Evolutionary conservation across 2,329 filamentous ascomycete genomes (phyloP), one percentile per base, ranked within the genome.

Genomic region (Podosphaera xanthii): DNA sequence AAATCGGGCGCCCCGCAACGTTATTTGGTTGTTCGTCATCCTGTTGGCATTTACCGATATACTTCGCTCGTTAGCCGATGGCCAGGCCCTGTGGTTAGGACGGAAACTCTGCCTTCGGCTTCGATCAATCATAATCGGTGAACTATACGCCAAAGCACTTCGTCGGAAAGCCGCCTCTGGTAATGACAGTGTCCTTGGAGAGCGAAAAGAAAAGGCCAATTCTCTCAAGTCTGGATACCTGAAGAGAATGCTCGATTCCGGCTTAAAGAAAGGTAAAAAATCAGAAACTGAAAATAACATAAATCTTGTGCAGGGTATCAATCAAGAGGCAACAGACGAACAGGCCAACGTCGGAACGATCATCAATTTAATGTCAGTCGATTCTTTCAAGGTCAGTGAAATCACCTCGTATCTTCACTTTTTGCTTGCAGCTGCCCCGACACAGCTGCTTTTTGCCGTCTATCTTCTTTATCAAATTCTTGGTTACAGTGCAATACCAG

Each of bases 281-380:
- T 65, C 73, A 44, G 60, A 78, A 10, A 74, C 75, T 61, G 71
- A 74, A 59, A 66, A 72, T 38, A 40, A 70, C 30, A 48, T 60
- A 42, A 58, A 59, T 49, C 48, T 58, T 5, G 58, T 58, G 12
- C 36, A 59, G 34, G 60, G 61, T 35, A 49, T 62, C 8, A 59
- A 58, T 2, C 33, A 59, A 31, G 68, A 73, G 58, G 65, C 65
- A 1, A 68, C 73, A 22, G 83, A 88, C 62, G 79, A 84, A 60
- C 88, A 94, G 72, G 91, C 89, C 46, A 96, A 92, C 62, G 78
- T 94, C 57, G 92, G 94, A 62, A 94, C 92, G n/a, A 96, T 98
- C 67, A 98, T 98, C 74, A 98, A 97, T 71, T 76, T 98, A 64
- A 98, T 98, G 92, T 94, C 92, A 9, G 94, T 98, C 48, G 94